Conservation (phyloP, 768 basidiomycete genomes). For the Sporobolomyces pararoseus region DNA sequence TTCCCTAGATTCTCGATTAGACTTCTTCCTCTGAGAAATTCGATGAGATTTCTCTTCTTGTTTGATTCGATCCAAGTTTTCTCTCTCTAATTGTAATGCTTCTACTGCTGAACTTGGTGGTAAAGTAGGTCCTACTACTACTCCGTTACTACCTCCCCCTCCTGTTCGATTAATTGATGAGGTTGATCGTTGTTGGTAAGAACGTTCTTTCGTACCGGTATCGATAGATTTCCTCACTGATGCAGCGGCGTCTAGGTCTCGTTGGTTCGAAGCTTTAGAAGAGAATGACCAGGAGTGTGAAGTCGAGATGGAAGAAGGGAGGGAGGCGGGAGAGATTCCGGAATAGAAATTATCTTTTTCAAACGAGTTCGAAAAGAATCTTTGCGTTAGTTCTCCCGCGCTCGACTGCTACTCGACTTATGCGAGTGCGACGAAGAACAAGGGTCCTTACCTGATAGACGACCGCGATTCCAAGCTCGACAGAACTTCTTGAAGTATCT, state of each 20-base stretch:
- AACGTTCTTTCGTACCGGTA: constrained; percentile 58
- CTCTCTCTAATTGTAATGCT: constrained; percentile 64
- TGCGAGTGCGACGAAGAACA: neutral
- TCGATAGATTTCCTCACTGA: constrained; percentile 63
- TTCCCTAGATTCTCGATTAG: constrained; percentile 64
- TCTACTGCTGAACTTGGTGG: constrained; percentile 62
- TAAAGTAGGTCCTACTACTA: constrained; percentile 2
- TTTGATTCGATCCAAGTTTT: constrained; percentile 61
- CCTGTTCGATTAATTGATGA: constrained; percentile 52
- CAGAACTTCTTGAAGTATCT: constrained; percentile 81
- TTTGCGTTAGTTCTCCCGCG: neutral
- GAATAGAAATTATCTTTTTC: constrained; percentile 11
- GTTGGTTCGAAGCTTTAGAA: constrained; percentile 29
- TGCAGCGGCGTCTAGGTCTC: constrained; percentile 41
- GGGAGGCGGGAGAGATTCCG: constrained; percentile 50
- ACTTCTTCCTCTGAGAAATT: constrained; percentile 65
- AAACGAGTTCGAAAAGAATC: neutral
- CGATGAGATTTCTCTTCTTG: constrained; percentile 43
- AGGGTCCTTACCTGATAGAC: constrained; percentile 58
- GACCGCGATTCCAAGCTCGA: constrained; percentile 81
- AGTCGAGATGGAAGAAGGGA: constrained; percentile 34
- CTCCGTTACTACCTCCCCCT: constrained; percentile 58
- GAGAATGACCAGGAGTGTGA: constrained; percentile 32
- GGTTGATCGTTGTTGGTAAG: constrained; percentile 53
- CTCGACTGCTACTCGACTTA: too few relatives aligned